Evolutionary conservation across 805 yeast species (phyloP), one percentile per base, ranked within the genome.

Genomic region (Kuraishia hungarica): DNA sequence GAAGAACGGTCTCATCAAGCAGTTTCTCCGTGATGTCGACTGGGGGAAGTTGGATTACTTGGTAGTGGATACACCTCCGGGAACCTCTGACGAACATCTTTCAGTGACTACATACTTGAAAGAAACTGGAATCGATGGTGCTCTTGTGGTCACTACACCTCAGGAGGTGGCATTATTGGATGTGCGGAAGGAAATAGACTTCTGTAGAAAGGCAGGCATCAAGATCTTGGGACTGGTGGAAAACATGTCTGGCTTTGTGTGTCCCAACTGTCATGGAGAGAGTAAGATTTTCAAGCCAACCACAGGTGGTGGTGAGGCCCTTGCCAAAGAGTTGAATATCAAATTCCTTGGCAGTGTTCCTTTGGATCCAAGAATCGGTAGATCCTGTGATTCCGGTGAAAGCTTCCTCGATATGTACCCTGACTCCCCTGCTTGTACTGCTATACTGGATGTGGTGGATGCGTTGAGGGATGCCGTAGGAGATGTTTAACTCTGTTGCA

Each of bases 181-280:
- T 66, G 99, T 94, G 3, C 76, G 99, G 55, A 94, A 94, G 69
- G 99, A 94, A 66, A 89, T 94, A 21, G 96, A 93, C 66, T 94
- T 94, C 64, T 94, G 99, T 69, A 77, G 83, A 49, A 94, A 94
- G 68, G 98, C 98, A 1, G 85, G 84, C 1, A 91, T 94, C 58
- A 85, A 79, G 57, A 80, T 94, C 2, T 69, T 94, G 50, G 99
- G 99, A 0, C 70, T 94, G 15, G 97, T 94, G 20, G 99, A 94
- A 67, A 94, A 94, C 68, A 94, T 94, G 99, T 83, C 97, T 8
- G 99, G 99, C 2, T 94, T 94, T 72, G 98, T 94, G 17, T 94
- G 99, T 68, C 99, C 99, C 2, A 83, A 77, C 64, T 94, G 99
- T 71, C 82, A 88, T 59, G 94, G 94, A 8, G 89, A 92, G 70